Evolutionary conservation across 2,329 filamentous ascomycete genomes (phyloP).

Genomic region (Sordariomycetes sp.): DNA sequence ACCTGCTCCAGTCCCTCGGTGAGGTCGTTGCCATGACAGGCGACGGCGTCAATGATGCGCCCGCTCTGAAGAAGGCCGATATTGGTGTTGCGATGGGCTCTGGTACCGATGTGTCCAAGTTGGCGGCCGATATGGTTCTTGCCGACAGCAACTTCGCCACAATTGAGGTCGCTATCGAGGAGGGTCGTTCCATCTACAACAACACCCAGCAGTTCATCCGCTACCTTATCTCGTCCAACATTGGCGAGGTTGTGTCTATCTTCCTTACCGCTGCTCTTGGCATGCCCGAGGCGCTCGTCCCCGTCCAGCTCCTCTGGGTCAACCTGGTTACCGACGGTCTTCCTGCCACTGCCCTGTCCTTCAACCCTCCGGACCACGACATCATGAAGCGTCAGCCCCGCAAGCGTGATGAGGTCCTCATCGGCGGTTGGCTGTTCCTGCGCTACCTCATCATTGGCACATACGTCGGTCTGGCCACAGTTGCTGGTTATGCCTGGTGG

Average conservation of each 20-base stretch:
- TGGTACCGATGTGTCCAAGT: conserved; percentile 91
- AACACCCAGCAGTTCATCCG: conserved; percentile 99
- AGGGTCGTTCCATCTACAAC: conserved; percentile 97
- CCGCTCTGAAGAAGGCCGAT: conserved; percentile 95
- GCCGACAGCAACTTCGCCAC: conserved; percentile 99
- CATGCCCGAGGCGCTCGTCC: conserved; percentile 95
- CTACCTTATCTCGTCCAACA: conserved; percentile 98
- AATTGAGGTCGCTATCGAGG: conserved; percentile 91
- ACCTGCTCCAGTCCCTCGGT: conserved; percentile 83
- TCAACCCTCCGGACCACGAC: conserved; percentile 97
- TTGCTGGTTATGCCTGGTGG: conserved; percentile 99
- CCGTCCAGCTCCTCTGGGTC: conserved; percentile 96
- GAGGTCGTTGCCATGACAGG: conserved; percentile 99
- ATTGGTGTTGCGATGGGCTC: conserved; percentile 99
- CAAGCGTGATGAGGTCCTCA: conserved; percentile 86
- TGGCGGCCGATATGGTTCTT: conserved; percentile 97
- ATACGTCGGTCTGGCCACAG: conserved; percentile 90
- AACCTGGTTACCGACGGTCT: conserved; percentile 97
- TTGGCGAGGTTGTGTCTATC: conserved; percentile 97
- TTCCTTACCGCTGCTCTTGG: conserved; percentile 93
- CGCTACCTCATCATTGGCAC: conserved; percentile 93
- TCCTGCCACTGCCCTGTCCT: conserved; percentile 89
- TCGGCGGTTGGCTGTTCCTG: conserved; percentile 95
- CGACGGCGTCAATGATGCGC: conserved; percentile 96
- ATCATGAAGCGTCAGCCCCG: conserved; percentile 90